Conservation (phyloP, 2,329 filamentous ascomycete genomes). For the Fusarium incarnatum region DNA sequence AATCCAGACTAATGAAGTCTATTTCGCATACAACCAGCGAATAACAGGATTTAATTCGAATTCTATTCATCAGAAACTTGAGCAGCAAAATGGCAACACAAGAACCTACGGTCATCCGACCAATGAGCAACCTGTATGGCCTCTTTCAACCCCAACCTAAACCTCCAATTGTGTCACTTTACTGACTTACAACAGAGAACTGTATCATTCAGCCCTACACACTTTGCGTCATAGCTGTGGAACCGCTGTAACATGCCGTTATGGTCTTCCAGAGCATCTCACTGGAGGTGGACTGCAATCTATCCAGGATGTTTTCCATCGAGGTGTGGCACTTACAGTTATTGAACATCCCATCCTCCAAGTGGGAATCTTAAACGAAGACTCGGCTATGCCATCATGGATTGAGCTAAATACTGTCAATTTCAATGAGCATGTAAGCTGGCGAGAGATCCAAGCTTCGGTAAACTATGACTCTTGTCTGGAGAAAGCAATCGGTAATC, state of each 20-base stretch:
- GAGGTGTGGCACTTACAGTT: slow-evolving; percentile 36
- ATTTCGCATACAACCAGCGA: not conserved
- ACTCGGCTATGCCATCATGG: slow-evolving; percentile 37
- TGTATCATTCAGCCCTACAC: slow-evolving; percentile 35
- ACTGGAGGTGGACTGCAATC: not conserved
- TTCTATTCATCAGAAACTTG: not conserved
- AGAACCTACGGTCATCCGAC: slow-evolving; percentile 26
- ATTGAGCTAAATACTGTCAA: slow-evolving; percentile 25
- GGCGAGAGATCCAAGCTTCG: slow-evolving; percentile 16
- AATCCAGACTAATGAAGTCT: not conserved
- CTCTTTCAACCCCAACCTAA: not conserved
- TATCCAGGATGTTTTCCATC: slow-evolving; percentile 15
- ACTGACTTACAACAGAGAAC: slow-evolving; percentile 21
- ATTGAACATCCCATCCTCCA: slow-evolving; percentile 36
- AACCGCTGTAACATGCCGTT: slow-evolving; percentile 28
- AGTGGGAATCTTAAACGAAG: slow-evolving; percentile 37
- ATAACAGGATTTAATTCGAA: not conserved
- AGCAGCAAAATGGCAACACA: slow-evolving; percentile 13
- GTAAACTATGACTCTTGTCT: slow-evolving; percentile 8
- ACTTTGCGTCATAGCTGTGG: slow-evolving; percentile 36
- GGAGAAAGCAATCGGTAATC: slow-evolving; percentile 8
- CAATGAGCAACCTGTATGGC: slow-evolving; percentile 39
- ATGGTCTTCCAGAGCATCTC: slow-evolving; percentile 26
- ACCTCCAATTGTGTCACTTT: not conserved
- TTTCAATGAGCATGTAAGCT: slow-evolving; percentile 27